phyloP scores from a whole-genome alignment of 352 stramenopile genomes.

The Globisporangium carolinianum region DNA sequence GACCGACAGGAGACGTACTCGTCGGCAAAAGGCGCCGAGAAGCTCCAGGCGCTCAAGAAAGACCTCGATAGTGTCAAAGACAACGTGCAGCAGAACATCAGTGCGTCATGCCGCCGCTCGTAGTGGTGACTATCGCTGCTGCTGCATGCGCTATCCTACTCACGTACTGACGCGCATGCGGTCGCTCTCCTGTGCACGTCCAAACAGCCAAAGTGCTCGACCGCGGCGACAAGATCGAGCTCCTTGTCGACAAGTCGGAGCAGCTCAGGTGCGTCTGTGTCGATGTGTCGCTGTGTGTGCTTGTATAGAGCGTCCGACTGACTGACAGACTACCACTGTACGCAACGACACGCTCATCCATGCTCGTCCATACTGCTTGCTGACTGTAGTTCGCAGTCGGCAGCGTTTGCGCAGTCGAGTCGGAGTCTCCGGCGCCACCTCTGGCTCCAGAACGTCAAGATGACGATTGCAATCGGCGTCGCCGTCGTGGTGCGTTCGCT shows the following conservation, averaged over 20 bases:
- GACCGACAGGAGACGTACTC: conserved; percentile 64
- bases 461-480: conserved; percentile 74
- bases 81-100: conserved; percentile 80
- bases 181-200: too few species aligned
- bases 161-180: neutral
- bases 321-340: neutral
- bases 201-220: conserved; percentile 70
- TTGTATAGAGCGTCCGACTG: neutral
- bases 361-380: too few species aligned
- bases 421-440: conserved; percentile 69
- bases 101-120: conserved; percentile 23
- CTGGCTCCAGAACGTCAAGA: conserved; percentile 86
- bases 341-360: too few species aligned
- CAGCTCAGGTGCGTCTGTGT: conserved; percentile 57
- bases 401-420: conserved; percentile 81
- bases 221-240: conserved; percentile 83
- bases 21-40: conserved; percentile 60
- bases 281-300: neutral
- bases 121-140: neutral
- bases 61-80: conserved; percentile 76
- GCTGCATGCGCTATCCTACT: neutral
- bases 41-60: conserved; percentile 75
- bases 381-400: conserved; percentile 53
- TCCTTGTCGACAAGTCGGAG: conserved; percentile 83
- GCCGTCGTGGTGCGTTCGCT: conserved; percentile 45